These are phyloP conservation scores for Corynespora cassiicola DNA, from an alignment of 2,329 filamentous ascomycete genomes.

Conservation along the genomic window DNA sequence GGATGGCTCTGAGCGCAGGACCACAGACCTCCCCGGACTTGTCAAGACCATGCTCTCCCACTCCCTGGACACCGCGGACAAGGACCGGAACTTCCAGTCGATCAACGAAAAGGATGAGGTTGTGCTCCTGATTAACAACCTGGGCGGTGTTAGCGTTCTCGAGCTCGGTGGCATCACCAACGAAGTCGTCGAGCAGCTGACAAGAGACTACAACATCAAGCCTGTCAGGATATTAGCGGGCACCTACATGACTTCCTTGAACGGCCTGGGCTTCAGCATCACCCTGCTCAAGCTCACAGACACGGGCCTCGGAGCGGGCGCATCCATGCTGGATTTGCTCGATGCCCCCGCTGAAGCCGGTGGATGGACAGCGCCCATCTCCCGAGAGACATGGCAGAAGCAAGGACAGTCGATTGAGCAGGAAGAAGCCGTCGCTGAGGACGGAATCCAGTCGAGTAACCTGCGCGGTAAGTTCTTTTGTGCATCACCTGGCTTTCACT, in stretches of 20 bases:
- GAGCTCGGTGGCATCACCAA: slow-evolving; percentile 75
- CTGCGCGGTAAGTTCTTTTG: slow-evolving; percentile 52
- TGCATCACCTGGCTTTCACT: not conserved
- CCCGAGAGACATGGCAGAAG: slow-evolving; percentile 64
- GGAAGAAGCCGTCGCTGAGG: slow-evolving; percentile 48
- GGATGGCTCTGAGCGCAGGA: slow-evolving; percentile 52
- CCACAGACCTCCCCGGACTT: slow-evolving; percentile 49
- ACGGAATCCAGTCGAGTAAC: slow-evolving; percentile 59
- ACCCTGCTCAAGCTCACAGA: slow-evolving; percentile 69
- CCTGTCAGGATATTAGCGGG: slow-evolving; percentile 68
- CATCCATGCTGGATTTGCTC: slow-evolving; percentile 70
- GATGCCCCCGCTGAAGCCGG: slow-evolving; percentile 72
- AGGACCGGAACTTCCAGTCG: slow-evolving; percentile 73
- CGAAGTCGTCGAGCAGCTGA: slow-evolving; percentile 69
- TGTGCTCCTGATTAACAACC: slow-evolving; percentile 76
- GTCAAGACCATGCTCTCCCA: slow-evolving; percentile 69
- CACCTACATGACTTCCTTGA: slow-evolving; percentile 75
- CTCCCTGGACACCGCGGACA: slow-evolving; percentile 67
- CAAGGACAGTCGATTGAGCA: slow-evolving; percentile 49
- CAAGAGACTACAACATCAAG: slow-evolving; percentile 64
- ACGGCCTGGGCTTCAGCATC: slow-evolving; percentile 74
- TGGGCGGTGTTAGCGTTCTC: slow-evolving; percentile 74
- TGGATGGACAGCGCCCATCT: slow-evolving; percentile 70
- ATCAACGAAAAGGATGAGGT: slow-evolving; percentile 67
- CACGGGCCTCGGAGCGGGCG: slow-evolving; percentile 63